phyloP scores from a whole-genome alignment of 441 rosid genomes.

The Euphorbia celastroides region DNA sequence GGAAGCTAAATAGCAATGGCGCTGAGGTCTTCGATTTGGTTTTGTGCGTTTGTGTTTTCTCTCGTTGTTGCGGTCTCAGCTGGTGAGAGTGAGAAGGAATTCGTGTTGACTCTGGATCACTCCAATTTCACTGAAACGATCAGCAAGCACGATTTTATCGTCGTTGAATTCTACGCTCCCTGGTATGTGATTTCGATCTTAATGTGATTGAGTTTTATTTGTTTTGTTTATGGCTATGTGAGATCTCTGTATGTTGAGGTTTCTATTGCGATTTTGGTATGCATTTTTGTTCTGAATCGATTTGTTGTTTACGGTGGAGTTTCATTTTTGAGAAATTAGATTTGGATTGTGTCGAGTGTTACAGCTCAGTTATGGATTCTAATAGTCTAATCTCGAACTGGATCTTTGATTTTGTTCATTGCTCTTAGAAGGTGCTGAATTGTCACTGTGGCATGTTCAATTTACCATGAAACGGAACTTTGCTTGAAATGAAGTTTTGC shows the following conservation, averaged over 20 bases:
- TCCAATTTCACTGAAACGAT: constrained; percentile 76
- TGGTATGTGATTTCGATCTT: constrained; percentile 43
- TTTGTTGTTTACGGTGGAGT: neutral
- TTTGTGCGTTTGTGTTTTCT: constrained; percentile 28
- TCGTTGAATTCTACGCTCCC: constrained; percentile 96
- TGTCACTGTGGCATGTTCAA: neutral
- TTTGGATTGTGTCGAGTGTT: neutral
- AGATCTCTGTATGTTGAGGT: neutral
- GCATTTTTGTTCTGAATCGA: neutral
- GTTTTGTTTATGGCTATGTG: neutral
- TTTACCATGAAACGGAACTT: neutral
- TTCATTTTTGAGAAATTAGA: neutral
- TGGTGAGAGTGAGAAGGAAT: constrained; percentile 35
- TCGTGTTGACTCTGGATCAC: constrained; percentile 74
- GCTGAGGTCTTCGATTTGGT: constrained; percentile 28
- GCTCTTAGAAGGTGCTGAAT: neutral
- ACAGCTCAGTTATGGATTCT: neutral
- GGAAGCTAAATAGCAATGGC: constrained; percentile 11
- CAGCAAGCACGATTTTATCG: constrained; percentile 70
- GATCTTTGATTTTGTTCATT: neutral
- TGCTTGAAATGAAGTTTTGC: neutral
- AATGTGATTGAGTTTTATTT: neutral
- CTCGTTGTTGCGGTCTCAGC: constrained; percentile 34
- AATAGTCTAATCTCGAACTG: neutral
- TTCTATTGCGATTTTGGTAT: neutral